phyloP scores from a whole-genome alignment of 1,284 basidiomycete genomes.

The Sanghuangporus baumii region DNA sequence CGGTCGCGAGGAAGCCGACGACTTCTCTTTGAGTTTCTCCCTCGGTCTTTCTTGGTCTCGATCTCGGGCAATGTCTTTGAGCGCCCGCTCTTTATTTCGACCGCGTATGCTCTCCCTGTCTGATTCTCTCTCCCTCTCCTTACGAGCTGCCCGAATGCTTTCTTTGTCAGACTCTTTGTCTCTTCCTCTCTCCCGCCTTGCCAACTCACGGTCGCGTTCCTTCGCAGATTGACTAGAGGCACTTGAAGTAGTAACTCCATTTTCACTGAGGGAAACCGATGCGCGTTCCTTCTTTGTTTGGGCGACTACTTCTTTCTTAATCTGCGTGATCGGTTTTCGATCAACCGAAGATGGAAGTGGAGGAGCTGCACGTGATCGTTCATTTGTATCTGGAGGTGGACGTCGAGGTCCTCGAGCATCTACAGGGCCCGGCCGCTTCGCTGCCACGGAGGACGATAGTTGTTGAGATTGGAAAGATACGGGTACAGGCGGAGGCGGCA shows the following conservation, averaged over 20 bases:
- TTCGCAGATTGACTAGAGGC: not conserved
- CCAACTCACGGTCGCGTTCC: not conserved
- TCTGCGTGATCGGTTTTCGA: not conserved
- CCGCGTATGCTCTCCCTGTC: slow-evolving; percentile 26
- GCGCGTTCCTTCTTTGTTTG: slow-evolving; percentile 21
- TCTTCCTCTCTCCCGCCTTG: slow-evolving; percentile 29
- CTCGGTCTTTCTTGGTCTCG: slow-evolving; percentile 31
- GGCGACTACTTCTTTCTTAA: not conserved
- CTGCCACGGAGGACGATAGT: slow-evolving; percentile 13
- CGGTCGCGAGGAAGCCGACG: not conserved
- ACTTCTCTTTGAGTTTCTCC: slow-evolving; percentile 22
- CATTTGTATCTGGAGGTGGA: slow-evolving; percentile 11
- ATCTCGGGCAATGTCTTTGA: slow-evolving; percentile 25
- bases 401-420: slow-evolving; percentile 12
- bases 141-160: slow-evolving; percentile 27
- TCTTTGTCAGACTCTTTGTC: slow-evolving; percentile 23
- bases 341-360: slow-evolving; percentile 23
- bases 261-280: slow-evolving; percentile 21
- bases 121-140: slow-evolving; percentile 24
- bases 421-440: slow-evolving; percentile 22
- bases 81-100: slow-evolving; percentile 21
- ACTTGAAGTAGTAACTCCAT: slow-evolving; percentile 25
- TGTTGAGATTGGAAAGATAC: slow-evolving; percentile 20
- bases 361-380: slow-evolving; percentile 22
- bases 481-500: slow-evolving; percentile 24